These are phyloP conservation scores for Xylaria sp. DNA, from an alignment of 2,329 filamentous ascomycete genomes.

Conservation along the genomic window DNA sequence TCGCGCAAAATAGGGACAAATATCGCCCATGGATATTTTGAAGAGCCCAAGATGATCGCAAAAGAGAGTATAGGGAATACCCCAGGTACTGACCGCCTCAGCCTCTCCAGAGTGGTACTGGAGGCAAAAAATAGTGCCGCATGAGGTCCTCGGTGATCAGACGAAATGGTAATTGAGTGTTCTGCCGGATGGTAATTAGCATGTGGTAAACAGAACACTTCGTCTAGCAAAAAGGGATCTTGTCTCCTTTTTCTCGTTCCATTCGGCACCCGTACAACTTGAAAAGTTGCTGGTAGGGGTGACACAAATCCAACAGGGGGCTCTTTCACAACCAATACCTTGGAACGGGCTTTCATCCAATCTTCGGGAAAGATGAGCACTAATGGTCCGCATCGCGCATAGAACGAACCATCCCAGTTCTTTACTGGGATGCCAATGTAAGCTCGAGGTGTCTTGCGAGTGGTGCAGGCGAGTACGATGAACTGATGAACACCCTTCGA, in stretches of 20 bases:
- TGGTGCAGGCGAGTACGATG: conserved; percentile 27
- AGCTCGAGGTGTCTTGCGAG: conserved; percentile 1
- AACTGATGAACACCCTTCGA: conserved; percentile 11
- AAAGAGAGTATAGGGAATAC: conserved; percentile 17
- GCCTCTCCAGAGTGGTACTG: not conserved
- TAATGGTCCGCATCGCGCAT: conserved; percentile 24
- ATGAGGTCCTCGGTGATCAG: not conserved
- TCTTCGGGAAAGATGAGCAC: conserved; percentile 23
- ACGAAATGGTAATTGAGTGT: conserved; percentile 18
- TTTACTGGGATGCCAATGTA: conserved; percentile 24
- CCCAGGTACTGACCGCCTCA: not conserved
- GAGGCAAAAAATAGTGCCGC: conserved; percentile 18
- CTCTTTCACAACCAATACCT: conserved; percentile 24
- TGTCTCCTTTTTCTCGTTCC: not conserved
- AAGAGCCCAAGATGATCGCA: conserved; percentile 19
- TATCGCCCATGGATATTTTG: conserved; percentile 14
- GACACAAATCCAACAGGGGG: not conserved
- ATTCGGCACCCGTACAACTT: conserved; percentile 21
- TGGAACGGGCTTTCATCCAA: conserved; percentile 14
- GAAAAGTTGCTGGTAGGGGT: not conserved
- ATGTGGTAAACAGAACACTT: conserved; percentile 24
- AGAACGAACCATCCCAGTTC: not conserved
- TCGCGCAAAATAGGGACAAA: conserved; percentile 28
- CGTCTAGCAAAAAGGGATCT: conserved; percentile 20
- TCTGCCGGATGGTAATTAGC: conserved; percentile 1